Evolutionary conservation across 345 rosid genomes (phyloP).

Genomic region (Boechera stricta): DNA sequence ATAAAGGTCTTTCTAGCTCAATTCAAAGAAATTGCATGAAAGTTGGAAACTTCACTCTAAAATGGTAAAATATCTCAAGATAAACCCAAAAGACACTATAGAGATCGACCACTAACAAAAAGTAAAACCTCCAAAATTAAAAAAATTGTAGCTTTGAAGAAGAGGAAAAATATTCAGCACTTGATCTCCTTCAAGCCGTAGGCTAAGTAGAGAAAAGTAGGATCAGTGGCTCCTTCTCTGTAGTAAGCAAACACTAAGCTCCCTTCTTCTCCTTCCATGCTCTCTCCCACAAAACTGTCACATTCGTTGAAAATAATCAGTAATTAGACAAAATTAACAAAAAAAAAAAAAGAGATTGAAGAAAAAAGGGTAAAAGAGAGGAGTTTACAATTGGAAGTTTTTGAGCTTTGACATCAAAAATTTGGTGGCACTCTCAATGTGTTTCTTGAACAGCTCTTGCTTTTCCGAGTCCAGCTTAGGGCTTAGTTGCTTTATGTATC

Average conservation of each 20-base stretch:
- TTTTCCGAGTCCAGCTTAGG: conserved; percentile 62
- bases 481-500: conserved; percentile 67
- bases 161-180: conserved; percentile 49
- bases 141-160: not conserved
- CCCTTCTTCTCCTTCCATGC: conserved; percentile 74
- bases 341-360: not conserved
- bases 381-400: conserved; percentile 78
- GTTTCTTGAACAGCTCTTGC: conserved; percentile 69
- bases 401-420: conserved; percentile 69
- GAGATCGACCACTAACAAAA: not conserved
- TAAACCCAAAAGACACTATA: not conserved
- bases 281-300: conserved; percentile 89
- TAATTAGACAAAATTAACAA: not conserved
- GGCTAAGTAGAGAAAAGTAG: conserved; percentile 81
- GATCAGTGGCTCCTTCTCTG: conserved; percentile 80
- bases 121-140: not conserved
- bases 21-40: too few relatives aligned
- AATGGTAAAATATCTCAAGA: not conserved
- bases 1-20: too few relatives aligned
- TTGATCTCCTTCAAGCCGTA: conserved; percentile 81
- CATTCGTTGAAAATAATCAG: not conserved
- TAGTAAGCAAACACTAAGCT: conserved; percentile 79
- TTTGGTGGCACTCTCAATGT: conserved; percentile 85
- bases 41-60: not conserved
- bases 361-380: not conserved